These are phyloP conservation scores for Paramecium primaurelia DNA, from an alignment of 73 alveolate genomes.

Conservation along the genomic window DNA sequence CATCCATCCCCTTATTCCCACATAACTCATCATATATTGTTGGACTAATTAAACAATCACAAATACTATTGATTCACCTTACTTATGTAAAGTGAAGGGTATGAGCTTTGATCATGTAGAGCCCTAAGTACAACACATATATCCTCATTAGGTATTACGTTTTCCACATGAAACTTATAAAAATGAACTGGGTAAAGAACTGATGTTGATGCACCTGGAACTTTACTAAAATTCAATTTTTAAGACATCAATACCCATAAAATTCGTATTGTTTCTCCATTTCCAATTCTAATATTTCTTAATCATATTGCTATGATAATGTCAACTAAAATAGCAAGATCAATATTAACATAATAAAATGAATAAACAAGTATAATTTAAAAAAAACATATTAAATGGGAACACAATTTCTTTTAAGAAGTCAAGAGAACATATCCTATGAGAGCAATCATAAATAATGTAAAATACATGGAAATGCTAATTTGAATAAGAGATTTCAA, in stretches of 20 bases:
- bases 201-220: neutral
- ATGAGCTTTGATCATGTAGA: neutral
- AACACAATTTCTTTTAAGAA: neutral
- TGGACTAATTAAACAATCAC: neutral
- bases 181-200: neutral
- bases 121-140: neutral
- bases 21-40: neutral
- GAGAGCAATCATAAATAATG: neutral
- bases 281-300: neutral
- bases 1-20: slow-evolving; percentile 17
- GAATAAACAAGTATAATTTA: neutral
- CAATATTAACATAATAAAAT: neutral
- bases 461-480: neutral
- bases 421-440: neutral
- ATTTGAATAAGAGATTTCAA: neutral
- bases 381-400: neutral
- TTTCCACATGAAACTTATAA: neutral
- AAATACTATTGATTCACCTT: neutral
- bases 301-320: neutral
- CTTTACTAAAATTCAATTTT: neutral
- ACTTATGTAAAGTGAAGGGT: neutral
- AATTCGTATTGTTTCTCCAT: slow-evolving; percentile 9
- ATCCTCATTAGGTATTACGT: neutral
- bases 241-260: neutral
- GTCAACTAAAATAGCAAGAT: neutral